Percentiles rank a stretch among this genome's conserved stretches.
Evolutionary conservation across 2,329 filamentous ascomycete species (phyloP).

Genomic region (Aspergillus glaucus): DNA sequence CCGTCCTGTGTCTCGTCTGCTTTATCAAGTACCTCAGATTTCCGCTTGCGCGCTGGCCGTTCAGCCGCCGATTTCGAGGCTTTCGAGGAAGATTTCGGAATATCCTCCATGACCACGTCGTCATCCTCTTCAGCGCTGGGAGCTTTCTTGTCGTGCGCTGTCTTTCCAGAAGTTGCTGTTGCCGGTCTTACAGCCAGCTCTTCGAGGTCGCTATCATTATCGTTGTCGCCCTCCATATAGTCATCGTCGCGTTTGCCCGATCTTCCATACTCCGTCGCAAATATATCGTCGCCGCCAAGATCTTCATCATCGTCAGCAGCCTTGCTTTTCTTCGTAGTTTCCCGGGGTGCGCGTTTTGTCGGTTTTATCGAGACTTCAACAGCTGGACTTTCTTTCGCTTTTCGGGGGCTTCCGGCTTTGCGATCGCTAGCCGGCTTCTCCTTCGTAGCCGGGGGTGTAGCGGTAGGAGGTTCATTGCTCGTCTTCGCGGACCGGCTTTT

Average conservation of each 20-base stretch:
- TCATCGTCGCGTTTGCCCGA: slow-evolving; percentile 58
- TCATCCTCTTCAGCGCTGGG: slow-evolving; percentile 31
- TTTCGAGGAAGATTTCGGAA: slow-evolving; percentile 42
- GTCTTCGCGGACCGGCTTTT: slow-evolving; percentile 42
- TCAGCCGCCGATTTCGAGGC: slow-evolving; percentile 38
- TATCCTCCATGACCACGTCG: slow-evolving; percentile 51
- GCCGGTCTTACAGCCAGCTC: slow-evolving; percentile 58
- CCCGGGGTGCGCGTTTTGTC: slow-evolving; percentile 10
- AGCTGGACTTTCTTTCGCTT: slow-evolving; percentile 42
- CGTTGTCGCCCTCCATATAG: slow-evolving; percentile 56
- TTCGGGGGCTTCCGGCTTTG: slow-evolving; percentile 10
- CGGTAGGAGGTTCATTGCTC: slow-evolving; percentile 14
- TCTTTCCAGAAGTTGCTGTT: slow-evolving; percentile 43
- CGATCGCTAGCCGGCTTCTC: neutral
- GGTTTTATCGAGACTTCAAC: slow-evolving; percentile 45
- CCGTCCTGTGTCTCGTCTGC: slow-evolving; percentile 52
- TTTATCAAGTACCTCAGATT: slow-evolving; percentile 50
- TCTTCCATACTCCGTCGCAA: slow-evolving; percentile 64
- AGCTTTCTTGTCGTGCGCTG: slow-evolving; percentile 29
- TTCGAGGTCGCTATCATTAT: slow-evolving; percentile 56
- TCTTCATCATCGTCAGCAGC: slow-evolving; percentile 57
- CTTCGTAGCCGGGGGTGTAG: slow-evolving; percentile 12
- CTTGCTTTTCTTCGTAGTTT: slow-evolving; percentile 28
- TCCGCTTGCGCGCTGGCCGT: slow-evolving; percentile 46
- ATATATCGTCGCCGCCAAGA: slow-evolving; percentile 72